These are phyloP conservation scores for Globisporangium polare DNA, from an alignment of 352 stramenopile species.

Conservation along the genomic window DNA sequence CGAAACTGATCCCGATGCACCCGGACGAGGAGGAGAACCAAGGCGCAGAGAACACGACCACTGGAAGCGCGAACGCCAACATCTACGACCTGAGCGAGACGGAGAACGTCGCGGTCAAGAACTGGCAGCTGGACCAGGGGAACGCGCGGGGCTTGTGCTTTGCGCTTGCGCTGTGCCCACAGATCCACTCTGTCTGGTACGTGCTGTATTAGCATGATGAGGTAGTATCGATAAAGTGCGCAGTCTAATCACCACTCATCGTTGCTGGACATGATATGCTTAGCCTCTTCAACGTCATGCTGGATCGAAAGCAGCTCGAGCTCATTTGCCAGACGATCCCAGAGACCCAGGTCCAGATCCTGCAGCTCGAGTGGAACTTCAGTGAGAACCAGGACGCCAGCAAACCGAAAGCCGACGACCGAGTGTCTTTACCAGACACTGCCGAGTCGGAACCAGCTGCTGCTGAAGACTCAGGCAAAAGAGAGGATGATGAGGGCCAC, in stretches of 20 bases:
- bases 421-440: not conserved
- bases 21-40: constrained; percentile 53
- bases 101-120: constrained; percentile 47
- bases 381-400: not conserved
- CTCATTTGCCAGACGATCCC: constrained; percentile 48
- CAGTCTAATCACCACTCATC: no score
- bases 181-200: constrained; percentile 55
- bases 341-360: constrained; percentile 39
- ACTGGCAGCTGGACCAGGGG: constrained; percentile 66
- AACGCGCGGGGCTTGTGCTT: constrained; percentile 56
- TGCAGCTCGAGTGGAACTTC: constrained; percentile 73
- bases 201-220: no score
- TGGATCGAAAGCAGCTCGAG: constrained; percentile 44
- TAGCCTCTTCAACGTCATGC: constrained; percentile 64
- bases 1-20: constrained; percentile 57
- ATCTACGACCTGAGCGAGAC: constrained; percentile 63
- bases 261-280: not conserved
- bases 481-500: not conserved
- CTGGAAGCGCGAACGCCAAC: constrained; percentile 1
- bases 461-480: not conserved
- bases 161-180: constrained; percentile 36
- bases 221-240: not conserved
- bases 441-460: constrained; percentile 8
- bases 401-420: not conserved
- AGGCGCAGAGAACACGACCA: constrained; percentile 20